These are phyloP conservation scores for Colletotrichum sp. DNA, from an alignment of 2,329 filamentous ascomycete species.

Conservation along the genomic window DNA sequence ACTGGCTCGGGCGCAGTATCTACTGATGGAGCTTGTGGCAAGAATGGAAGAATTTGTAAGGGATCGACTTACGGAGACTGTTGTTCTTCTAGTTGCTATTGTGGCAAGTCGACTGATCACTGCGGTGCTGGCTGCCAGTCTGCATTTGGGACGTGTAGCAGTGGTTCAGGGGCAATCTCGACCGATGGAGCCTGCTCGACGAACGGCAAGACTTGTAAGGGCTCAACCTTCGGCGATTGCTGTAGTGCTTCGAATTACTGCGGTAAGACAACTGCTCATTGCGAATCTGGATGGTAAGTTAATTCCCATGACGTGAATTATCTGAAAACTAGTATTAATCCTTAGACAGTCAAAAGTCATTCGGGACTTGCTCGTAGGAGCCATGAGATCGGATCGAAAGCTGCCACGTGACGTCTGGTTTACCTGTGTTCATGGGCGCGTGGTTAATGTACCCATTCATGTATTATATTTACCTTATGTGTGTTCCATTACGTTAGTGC, in stretches of 20 bases:
- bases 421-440: not conserved
- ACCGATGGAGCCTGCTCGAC: not conserved
- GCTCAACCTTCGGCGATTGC: not conserved
- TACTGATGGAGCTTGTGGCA: not conserved
- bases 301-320: fast-evolving
- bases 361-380: not conserved
- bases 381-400: not conserved
- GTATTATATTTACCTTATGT: not conserved
- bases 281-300: not conserved
- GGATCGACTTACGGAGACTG: not conserved
- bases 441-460: not conserved
- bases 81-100: not conserved
- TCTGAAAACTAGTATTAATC: not conserved
- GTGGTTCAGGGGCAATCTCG: not conserved
- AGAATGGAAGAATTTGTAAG: not conserved
- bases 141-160: not conserved
- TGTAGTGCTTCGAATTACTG: not conserved
- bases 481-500: no score
- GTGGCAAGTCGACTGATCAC: not conserved
- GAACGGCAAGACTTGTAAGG: not conserved
- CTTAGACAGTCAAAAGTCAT: not conserved
- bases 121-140: not conserved
- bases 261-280: not conserved
- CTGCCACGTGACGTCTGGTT: not conserved
- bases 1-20: not conserved